phyloP scores from a whole-genome alignment of 768 basidiomycete genomes.

The Trametes cinnabarina region DNA sequence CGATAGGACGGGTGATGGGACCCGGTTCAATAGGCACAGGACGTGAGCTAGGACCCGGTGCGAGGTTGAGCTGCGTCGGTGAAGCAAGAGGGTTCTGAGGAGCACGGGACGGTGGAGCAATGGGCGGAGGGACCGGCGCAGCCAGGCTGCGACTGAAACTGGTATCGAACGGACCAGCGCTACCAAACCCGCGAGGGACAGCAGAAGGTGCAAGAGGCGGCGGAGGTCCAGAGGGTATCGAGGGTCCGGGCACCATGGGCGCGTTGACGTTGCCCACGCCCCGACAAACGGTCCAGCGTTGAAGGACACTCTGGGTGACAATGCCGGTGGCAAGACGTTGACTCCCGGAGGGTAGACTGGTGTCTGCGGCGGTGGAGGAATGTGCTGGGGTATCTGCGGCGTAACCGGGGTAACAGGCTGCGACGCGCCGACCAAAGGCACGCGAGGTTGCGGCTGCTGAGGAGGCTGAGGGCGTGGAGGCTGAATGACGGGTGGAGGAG shows the following conservation, averaged over 20 bases:
- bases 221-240: conserved; percentile 45
- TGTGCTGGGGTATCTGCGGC: conserved; percentile 45
- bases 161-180: conserved; percentile 51
- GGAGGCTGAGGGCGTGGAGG: conserved; percentile 36
- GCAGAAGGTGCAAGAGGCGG: conserved; percentile 52
- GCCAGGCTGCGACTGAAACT: conserved; percentile 44
- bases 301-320: conserved; percentile 56
- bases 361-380: conserved; percentile 40
- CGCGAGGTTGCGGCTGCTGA: conserved; percentile 36
- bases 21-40: conserved; percentile 48
- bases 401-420: conserved; percentile 51
- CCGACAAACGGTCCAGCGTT: conserved; percentile 50
- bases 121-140: conserved; percentile 27
- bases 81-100: conserved; percentile 37
- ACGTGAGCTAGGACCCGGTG: conserved; percentile 50
- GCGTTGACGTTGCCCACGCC: conserved; percentile 34
- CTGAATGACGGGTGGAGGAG: conserved; percentile 27
- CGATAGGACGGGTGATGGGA: conserved; percentile 57
- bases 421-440: conserved; percentile 33
- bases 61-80: conserved; percentile 36
- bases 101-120: conserved; percentile 34
- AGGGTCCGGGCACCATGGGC: conserved; percentile 38
- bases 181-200: conserved; percentile 52
- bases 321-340: conserved; percentile 43
- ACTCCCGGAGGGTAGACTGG: conserved; percentile 48